These are phyloP conservation scores for Chlamydomonas reinhardtii DNA, from an alignment of 163 green algal genomes.

Conservation along the genomic window DNA sequence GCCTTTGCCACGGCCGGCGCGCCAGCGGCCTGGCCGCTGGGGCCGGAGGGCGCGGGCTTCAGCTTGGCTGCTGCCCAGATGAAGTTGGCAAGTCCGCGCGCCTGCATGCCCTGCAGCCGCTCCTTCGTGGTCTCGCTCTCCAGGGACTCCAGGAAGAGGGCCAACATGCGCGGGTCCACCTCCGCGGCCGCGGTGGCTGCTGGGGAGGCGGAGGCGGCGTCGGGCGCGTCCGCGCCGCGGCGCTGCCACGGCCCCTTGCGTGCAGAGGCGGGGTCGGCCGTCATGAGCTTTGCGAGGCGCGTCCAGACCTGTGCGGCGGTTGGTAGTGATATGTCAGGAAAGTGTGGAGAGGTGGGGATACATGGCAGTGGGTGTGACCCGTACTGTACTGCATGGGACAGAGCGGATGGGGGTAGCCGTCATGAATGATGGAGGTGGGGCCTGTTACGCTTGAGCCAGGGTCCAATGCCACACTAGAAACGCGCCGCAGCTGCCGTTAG, in stretches of 20 bases:
- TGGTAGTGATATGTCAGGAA: too few species aligned
- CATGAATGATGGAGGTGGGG: too few species aligned
- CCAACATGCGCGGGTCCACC: neutral
- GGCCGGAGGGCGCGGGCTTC: neutral
- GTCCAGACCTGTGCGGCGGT: conserved; percentile 3
- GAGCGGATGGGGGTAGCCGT: too few species aligned
- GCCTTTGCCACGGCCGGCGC: neutral
- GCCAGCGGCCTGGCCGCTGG: neutral
- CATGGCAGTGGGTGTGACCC: too few species aligned
- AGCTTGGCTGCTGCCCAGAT: conserved; percentile 37
- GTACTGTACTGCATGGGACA: too few species aligned
- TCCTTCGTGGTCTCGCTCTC: conserved; percentile 7
- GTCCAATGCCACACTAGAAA: too few species aligned
- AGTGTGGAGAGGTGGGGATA: too few species aligned
- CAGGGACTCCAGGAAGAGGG: neutral
- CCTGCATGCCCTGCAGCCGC: conserved; percentile 12
- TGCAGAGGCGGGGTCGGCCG: neutral
- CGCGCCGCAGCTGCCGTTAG: too few species aligned
- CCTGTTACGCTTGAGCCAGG: too few species aligned
- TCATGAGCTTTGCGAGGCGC: conserved; percentile 25
- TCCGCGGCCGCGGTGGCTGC: neutral
- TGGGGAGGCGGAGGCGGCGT: neutral
- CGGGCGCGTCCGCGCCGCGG: too few species aligned
- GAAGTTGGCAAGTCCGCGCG: conserved; percentile 32
- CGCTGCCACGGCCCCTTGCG: neutral